These are phyloP conservation scores for Phytophthora cajani DNA, from an alignment of 352 stramenopile genomes.

Conservation along the genomic window DNA sequence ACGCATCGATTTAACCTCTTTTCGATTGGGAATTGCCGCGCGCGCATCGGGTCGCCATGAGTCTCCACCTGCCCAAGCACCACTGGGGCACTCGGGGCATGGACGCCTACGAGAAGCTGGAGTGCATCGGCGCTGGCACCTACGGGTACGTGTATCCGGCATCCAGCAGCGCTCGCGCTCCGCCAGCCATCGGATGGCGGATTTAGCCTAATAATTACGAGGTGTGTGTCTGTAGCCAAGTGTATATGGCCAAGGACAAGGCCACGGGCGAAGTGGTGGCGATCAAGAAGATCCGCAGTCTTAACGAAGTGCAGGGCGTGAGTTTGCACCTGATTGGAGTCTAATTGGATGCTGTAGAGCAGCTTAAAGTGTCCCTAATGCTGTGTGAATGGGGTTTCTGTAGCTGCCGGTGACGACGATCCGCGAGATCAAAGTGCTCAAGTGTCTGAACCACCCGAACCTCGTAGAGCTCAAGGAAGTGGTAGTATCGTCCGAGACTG, in stretches of 20 bases:
- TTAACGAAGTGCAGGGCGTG: slow-evolving; percentile 91
- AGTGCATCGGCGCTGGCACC: slow-evolving; percentile 90
- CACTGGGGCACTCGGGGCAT: slow-evolving; percentile 85
- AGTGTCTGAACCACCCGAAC: slow-evolving; percentile 95
- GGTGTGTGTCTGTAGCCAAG: slow-evolving; percentile 56
- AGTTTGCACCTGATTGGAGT: slow-evolving; percentile 21
- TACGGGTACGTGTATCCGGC: slow-evolving; percentile 61
- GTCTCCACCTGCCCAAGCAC: slow-evolving; percentile 85
- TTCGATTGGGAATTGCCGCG: slow-evolving; percentile 1
- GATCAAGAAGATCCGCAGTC: slow-evolving; percentile 92
- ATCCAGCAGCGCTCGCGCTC: not conserved
- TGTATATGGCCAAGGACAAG: slow-evolving; percentile 92
- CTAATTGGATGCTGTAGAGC: not conserved
- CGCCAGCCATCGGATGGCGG: not conserved
- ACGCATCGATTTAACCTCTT: slow-evolving; percentile 6
- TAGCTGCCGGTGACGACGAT: slow-evolving; percentile 96
- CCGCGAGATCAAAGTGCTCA: slow-evolving; percentile 99
- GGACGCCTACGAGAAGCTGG: slow-evolving; percentile 89
- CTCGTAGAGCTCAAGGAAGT: slow-evolving; percentile 97
- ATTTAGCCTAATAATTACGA: slow-evolving; percentile 4
- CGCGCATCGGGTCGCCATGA: slow-evolving; percentile 51
- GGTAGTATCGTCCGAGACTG: slow-evolving; percentile 89
- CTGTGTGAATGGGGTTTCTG: not conserved
- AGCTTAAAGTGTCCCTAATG: not conserved
- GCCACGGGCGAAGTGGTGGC: slow-evolving; percentile 83